These are phyloP conservation scores for Pleodorina starrii DNA, from an alignment of 139 green algal genomes.

Conservation along the genomic window DNA sequence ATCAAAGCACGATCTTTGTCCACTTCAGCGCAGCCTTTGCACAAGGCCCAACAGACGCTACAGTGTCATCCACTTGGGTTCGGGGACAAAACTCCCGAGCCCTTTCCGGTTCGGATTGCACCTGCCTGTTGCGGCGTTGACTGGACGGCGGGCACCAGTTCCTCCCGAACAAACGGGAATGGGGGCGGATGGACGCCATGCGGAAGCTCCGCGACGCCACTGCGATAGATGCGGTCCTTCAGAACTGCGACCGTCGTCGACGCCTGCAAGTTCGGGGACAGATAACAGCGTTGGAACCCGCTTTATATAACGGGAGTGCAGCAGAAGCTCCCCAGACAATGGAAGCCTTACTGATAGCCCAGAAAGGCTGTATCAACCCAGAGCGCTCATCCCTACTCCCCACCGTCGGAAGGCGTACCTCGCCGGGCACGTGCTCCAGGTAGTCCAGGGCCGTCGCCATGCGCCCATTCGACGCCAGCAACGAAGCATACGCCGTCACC, in stretches of 20 bases:
- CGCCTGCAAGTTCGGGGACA: conserved; percentile 39
- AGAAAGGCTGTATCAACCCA: no score
- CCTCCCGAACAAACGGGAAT: conserved; percentile 80
- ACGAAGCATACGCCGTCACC: conserved; percentile 84
- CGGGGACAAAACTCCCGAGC: no score
- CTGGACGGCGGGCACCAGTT: conserved; percentile 48
- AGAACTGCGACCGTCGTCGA: conserved; percentile 78
- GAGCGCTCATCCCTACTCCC: no score
- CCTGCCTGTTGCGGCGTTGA: not conserved
- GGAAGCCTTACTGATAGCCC: no score
- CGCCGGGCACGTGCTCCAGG: conserved; percentile 62
- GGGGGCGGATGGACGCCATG: conserved; percentile 66
- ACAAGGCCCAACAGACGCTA: no score
- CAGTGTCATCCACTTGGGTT: no score
- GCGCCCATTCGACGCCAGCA: conserved; percentile 85
- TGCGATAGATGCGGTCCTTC: conserved; percentile 90
- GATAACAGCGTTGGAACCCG: not conserved
- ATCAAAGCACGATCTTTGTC: no score
- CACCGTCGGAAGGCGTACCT: conserved; percentile 37
- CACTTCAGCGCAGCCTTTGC: no score
- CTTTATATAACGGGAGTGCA: no score
- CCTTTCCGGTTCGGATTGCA: no score
- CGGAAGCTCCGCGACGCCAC: conserved; percentile 42
- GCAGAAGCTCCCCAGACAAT: no score
- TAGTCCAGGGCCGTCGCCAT: conserved; percentile 84